Base-by-base conservation (phyloP, 1,284 basidiomycete genomes). In the Boletus semigastroideus region DNA sequence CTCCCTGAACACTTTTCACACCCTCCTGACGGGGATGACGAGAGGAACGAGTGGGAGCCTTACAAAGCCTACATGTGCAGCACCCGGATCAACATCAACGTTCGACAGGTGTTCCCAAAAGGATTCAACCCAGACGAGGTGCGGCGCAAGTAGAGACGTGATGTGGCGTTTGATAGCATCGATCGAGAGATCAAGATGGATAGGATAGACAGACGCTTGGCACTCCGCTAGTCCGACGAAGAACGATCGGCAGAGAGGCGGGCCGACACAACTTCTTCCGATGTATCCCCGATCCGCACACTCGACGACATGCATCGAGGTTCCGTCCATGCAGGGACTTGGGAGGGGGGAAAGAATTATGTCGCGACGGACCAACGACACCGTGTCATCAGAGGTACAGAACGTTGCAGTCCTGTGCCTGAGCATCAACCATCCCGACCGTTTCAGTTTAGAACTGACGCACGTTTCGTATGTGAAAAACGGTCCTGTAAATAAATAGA, bases 11-110 rank as follows among this genome's bases (percentile, higher is more conserved):
- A 90, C 64, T 77, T 93, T 31, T 63, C 52, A 19, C 56, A 60
- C n/a, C 57, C 57, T 0, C 31, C 46, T 0, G 59, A 61, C 4
- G 51, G 43, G 6, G 60, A 52, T n/a, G 46, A 33, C n/a, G 53
- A 59, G 4, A 67, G 70, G 22, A 63, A 62, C 10, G 74, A 78
- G 53, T 84, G 89, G 87, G 57, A 72, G 45, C 72, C 76, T 31
- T 87, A 89, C 58, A 78, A 72, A 46, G 71, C 78, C 34, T 93
- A 90, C 64, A 72, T 92, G 68, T 66, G 63, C 14, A 80, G 78
- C 7, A 79, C 87, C 2, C 77, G 92, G 48, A 87, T 97, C 62
- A 97, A 97, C 63, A 77, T 96, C 52, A 97, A 96, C 62, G 91
- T 93, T 4, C 76, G 94, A 48, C 92, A 95, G 67, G 94, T 90